phyloP scores from a whole-genome alignment of 495 filamentous ascomycete species.

The Glarea lozoyensis region DNA sequence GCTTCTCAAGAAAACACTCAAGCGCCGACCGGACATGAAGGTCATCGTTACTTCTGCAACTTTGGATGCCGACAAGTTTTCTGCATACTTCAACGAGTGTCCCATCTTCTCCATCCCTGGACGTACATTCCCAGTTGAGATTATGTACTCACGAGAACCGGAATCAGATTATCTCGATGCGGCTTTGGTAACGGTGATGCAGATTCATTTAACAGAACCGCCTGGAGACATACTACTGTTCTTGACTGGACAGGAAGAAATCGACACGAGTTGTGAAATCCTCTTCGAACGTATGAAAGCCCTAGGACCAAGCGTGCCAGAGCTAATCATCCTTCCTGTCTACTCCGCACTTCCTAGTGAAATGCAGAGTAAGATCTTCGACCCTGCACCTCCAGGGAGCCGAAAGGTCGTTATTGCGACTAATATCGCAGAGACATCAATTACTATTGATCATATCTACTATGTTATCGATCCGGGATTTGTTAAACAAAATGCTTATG shows the following conservation, averaged over 20 bases:
- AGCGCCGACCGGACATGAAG: conserved; percentile 76
- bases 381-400: conserved; percentile 78
- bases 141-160: conserved; percentile 88
- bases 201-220: conserved; percentile 90
- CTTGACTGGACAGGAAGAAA: conserved; percentile 95
- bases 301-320: conserved; percentile 80
- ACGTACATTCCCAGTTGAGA: conserved; percentile 88
- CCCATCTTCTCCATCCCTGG: conserved; percentile 97
- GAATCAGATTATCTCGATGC: conserved; percentile 95
- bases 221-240: conserved; percentile 91
- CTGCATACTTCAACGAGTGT: conserved; percentile 85
- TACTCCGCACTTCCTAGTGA: conserved; percentile 90
- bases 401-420: conserved; percentile 97
- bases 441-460: conserved; percentile 95
- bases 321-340: conserved; percentile 87
- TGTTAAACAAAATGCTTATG: conserved; percentile 95
- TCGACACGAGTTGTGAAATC: conserved; percentile 90
- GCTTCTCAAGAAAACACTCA: conserved; percentile 87
- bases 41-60: conserved; percentile 95
- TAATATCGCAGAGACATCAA: conserved; percentile 96
- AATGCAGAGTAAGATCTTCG: conserved; percentile 91
- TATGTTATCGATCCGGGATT: conserved; percentile 97
- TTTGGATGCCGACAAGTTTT: conserved; percentile 95
- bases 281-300: conserved; percentile 95
- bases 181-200: conserved; percentile 94